These are phyloP conservation scores for Gynochthodes officinalis DNA, from an alignment of 257 asterid genomes.

Conservation along the genomic window DNA sequence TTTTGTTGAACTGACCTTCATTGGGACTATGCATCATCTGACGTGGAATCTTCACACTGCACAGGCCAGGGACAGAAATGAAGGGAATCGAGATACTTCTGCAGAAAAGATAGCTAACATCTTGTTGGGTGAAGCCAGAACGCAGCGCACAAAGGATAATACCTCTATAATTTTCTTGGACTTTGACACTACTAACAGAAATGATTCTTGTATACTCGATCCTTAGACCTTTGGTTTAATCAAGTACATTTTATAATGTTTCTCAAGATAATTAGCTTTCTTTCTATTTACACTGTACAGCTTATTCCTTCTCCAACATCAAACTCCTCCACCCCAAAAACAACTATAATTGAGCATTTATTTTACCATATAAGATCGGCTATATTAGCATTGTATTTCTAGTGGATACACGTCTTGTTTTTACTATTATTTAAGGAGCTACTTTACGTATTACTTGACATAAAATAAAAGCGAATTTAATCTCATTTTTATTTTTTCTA, in stretches of 20 bases:
- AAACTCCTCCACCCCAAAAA: too few species aligned
- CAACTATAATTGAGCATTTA: too few species aligned
- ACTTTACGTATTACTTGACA: too few species aligned
- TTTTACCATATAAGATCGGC: too few species aligned
- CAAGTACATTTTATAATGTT: slow-evolving; percentile 3
- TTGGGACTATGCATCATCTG: not conserved
- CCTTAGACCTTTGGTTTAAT: slow-evolving; percentile 23
- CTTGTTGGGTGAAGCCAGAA: slow-evolving; percentile 81
- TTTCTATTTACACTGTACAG: not conserved
- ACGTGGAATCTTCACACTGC: not conserved
- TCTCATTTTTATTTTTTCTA: not conserved
- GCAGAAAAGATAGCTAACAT: slow-evolving; percentile 67
- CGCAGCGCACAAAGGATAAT: slow-evolving; percentile 79
- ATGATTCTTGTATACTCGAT: slow-evolving; percentile 39
- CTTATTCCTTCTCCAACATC: too few species aligned
- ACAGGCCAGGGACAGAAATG: slow-evolving; percentile 56
- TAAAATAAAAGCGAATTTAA: too few species aligned
- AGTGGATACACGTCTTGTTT: too few species aligned
- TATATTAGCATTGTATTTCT: too few species aligned
- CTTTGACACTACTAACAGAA: slow-evolving; percentile 40
- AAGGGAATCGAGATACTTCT: slow-evolving; percentile 30
- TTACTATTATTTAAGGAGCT: too few species aligned
- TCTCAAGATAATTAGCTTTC: not conserved
- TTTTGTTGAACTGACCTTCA: slow-evolving; percentile 1
- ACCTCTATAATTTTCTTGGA: slow-evolving; percentile 83